phyloP scores from a whole-genome alignment of 768 basidiomycete genomes.

The Leccinum pellstonianum region DNA sequence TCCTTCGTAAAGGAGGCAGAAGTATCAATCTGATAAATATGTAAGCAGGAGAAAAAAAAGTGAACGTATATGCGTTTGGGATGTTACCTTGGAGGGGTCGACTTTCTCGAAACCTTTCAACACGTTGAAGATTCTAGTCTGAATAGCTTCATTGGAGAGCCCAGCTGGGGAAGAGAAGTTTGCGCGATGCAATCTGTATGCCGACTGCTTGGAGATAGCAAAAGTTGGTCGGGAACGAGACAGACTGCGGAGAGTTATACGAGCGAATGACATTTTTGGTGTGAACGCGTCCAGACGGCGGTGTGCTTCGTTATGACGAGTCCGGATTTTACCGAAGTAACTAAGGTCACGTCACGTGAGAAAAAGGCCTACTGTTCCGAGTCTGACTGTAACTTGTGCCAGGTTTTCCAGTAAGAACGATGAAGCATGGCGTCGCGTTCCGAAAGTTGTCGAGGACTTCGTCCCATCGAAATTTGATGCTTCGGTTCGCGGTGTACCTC shows the following conservation, averaged over 20 bases:
- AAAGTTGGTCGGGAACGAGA: constrained; percentile 30
- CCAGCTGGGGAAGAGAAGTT: constrained; percentile 31
- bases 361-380: neutral
- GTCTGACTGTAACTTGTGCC: no score
- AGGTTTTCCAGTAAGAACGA: constrained; percentile 32
- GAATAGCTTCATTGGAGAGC: constrained; percentile 24
- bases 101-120: constrained; percentile 34
- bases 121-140: constrained; percentile 27
- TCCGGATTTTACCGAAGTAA: constrained; percentile 30
- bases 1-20: constrained; percentile 51
- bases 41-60: constrained; percentile 15
- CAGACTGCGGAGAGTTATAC: constrained; percentile 32
- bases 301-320: neutral
- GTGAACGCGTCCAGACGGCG: constrained; percentile 19
- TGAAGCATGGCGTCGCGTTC: constrained; percentile 95
- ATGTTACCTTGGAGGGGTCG: constrained; percentile 28
- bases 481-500: constrained; percentile 55
- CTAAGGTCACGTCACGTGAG: constrained; percentile 5
- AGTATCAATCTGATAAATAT: constrained; percentile 53
- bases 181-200: constrained; percentile 30
- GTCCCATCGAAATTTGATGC: constrained; percentile 90
- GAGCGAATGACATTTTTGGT: constrained; percentile 36
- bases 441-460: constrained; percentile 90
- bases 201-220: constrained; percentile 29
- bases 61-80: neutral